phyloP scores from a whole-genome alignment of 176 grass and related monocot genomes.

The Cenchrus americanus region DNA sequence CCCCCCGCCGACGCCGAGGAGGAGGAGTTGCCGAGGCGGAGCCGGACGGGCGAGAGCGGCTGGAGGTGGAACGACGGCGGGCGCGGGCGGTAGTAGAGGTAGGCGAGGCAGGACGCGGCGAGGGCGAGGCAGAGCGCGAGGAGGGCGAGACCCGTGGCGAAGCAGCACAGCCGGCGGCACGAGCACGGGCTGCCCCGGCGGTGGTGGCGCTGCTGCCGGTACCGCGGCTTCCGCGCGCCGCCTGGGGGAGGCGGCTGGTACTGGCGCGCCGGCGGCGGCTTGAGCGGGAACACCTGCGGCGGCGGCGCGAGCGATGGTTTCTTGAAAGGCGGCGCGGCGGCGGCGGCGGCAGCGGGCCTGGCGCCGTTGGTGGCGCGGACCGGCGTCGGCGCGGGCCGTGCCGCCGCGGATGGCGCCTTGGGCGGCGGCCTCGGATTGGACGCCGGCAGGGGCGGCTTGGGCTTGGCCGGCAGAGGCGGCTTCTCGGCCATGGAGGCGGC shows the following conservation, averaged over 20 bases:
- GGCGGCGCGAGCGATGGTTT: conserved; percentile 3
- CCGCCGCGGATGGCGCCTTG: background rate
- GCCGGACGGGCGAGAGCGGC: conserved; percentile 48
- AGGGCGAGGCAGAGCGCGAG: conserved; percentile 54
- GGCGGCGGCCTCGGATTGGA: conserved; percentile 25
- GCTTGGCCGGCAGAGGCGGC: conserved; percentile 25
- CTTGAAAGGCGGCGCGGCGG: conserved; percentile 49
- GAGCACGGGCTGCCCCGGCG: conserved; percentile 45
- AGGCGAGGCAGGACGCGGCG: conserved; percentile 61
- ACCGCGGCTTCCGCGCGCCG: conserved; percentile 10
- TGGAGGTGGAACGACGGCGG: conserved; percentile 74
- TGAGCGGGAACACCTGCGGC: conserved; percentile 50
- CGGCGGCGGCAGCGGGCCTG: conserved; percentile 46
- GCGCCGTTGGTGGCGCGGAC: background rate
- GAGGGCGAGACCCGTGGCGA: conserved; percentile 38
- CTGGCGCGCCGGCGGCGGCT: conserved; percentile 55
- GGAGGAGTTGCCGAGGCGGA: conserved; percentile 44
- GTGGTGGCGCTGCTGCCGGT: conserved; percentile 6
- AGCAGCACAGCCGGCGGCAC: conserved; percentile 61
- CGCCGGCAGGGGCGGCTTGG: conserved; percentile 20
- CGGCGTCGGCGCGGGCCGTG: background rate
- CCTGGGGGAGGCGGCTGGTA: background rate
- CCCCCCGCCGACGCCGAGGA: background rate
- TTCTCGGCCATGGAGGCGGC: conserved; percentile 46
- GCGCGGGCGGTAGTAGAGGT: conserved; percentile 85